Conservation (phyloP, 345 rosid species). For the Microcos paniculata region DNA sequence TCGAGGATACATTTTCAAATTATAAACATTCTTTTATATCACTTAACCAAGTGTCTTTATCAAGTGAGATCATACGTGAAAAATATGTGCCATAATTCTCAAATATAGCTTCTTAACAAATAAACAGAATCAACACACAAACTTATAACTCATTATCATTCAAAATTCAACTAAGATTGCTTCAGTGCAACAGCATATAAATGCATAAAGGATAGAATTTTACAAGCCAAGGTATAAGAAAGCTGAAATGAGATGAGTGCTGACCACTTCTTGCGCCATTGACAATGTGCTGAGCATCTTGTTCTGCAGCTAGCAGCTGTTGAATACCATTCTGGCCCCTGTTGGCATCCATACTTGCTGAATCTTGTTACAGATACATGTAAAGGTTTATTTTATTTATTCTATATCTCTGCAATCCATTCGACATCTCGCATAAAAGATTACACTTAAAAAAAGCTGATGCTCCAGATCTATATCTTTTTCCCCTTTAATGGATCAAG, state of each 20-base stretch:
- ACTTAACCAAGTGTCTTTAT: background rate
- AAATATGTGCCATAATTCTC: background rate
- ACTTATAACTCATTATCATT: background rate
- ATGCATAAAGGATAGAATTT: background rate
- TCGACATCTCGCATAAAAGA: no score
- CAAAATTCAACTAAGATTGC: background rate
- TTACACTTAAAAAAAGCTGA: no score
- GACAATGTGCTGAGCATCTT: slow-evolving; percentile 67
- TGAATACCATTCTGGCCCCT: slow-evolving; percentile 65
- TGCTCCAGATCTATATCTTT: background rate
- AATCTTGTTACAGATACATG: background rate
- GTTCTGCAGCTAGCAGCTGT: slow-evolving; percentile 52
- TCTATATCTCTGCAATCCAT: no score
- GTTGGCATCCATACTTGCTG: slow-evolving; percentile 41
- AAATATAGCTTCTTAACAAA: background rate
- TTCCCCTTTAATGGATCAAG: no score
- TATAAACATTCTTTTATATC: slow-evolving; percentile 4
- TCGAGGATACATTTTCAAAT: background rate
- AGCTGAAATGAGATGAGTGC: background rate
- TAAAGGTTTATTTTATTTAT: no score
- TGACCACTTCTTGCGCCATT: slow-evolving; percentile 46
- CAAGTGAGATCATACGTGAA: background rate
- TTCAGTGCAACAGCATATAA: background rate
- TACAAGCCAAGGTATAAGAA: background rate
- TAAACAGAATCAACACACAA: background rate